phyloP scores from a whole-genome alignment of 2,329 filamentous ascomycete species.

The Orbilia javanica region DNA sequence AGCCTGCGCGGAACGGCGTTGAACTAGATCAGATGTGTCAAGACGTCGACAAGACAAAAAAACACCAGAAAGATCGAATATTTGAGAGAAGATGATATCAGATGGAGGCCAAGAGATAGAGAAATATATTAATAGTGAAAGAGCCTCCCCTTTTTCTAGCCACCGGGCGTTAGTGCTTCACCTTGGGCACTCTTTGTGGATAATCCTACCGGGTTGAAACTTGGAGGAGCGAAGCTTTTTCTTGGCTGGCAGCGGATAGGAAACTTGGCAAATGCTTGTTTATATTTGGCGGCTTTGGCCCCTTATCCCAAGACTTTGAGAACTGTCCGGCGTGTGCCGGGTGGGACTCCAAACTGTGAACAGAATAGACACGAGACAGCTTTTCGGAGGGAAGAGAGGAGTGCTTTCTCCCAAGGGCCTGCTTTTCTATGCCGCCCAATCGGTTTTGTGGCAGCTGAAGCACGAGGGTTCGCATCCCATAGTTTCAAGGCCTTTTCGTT shows the following conservation, averaged over 20 bases:
- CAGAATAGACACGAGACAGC: constrained; percentile 18
- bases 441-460: constrained; percentile 16
- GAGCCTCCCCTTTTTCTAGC: constrained; percentile 32
- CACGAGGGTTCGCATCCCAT: not conserved
- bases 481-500: not conserved
- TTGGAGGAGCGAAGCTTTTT: constrained; percentile 58
- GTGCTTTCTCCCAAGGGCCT: constrained; percentile 3
- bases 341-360: not conserved
- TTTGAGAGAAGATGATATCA: constrained; percentile 24
- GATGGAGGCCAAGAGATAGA: constrained; percentile 47
- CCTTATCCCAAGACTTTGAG: constrained; percentile 40
- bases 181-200: constrained; percentile 19
- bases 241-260: constrained; percentile 58
- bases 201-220: constrained; percentile 44
- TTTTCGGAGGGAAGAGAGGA: constrained; percentile 3
- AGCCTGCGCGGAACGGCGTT: constrained; percentile 16
- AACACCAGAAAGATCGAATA: not conserved
- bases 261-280: constrained; percentile 60
- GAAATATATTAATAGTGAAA: constrained; percentile 35
- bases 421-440: constrained; percentile 19
- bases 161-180: constrained; percentile 10
- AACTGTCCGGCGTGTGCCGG: constrained; percentile 30
- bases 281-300: constrained; percentile 53
- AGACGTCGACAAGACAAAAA: constrained; percentile 2
- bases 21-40: constrained; percentile 26